phyloP scores from a whole-genome alignment of 495 filamentous ascomycete genomes.

The Penicillium herquei region DNA sequence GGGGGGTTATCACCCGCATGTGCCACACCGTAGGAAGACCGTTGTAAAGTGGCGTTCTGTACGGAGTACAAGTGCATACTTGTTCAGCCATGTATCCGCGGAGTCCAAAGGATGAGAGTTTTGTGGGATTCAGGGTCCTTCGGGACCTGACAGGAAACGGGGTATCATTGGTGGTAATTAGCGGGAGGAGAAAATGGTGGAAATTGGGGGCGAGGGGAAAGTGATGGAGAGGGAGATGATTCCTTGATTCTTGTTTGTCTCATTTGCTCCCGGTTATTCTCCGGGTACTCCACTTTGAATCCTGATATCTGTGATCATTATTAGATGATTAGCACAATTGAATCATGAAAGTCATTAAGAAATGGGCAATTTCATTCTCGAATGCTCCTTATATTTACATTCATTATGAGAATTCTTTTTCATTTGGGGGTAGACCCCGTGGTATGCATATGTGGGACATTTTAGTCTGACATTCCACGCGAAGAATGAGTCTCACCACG shows the following conservation, averaged over 20 bases:
- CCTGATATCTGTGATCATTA: not conserved
- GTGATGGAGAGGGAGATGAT: not conserved
- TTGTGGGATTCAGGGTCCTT: not conserved
- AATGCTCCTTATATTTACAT: no score
- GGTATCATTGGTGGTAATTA: not conserved
- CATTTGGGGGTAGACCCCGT: not conserved
- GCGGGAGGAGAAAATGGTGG: no score
- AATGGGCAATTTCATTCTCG: not conserved
- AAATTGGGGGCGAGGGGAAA: not conserved
- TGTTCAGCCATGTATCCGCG: not conserved
- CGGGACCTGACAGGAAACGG: not conserved
- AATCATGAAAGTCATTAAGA: no score
- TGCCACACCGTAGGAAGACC: not conserved
- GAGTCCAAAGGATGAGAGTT: not conserved
- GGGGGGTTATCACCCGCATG: not conserved
- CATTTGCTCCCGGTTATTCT: conserved; percentile 1
- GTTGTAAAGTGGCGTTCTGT: not conserved
- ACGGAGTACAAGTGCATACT: no score
- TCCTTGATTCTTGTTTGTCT: not conserved
- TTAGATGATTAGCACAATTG: no score
- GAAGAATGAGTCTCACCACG: no score
- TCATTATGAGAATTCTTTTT: not conserved
- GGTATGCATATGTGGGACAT: not conserved
- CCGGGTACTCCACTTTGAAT: not conserved
- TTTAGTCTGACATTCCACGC: no score